Base-by-base conservation (phyloP, 2,329 filamentous ascomycete genomes). In the Penicillium sp. region DNA sequence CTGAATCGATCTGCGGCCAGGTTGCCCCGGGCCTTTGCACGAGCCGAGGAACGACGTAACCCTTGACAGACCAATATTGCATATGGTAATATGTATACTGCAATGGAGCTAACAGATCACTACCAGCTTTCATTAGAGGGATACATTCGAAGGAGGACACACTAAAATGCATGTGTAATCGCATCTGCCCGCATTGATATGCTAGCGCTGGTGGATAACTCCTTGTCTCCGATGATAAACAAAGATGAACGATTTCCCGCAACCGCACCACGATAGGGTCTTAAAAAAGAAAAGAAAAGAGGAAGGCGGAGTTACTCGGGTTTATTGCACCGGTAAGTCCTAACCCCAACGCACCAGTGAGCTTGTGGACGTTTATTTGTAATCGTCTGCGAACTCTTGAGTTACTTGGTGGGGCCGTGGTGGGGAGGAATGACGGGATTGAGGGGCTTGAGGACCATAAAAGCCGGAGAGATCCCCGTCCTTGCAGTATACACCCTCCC, bases 371-470 rank as follows among this genome's bases (percentile, higher is more conserved):
- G 39, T 11, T 44, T 40, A 62, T 62, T 61, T 56, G 54, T 62
- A 61, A 62, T 59, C 56, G n/a, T n/a, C n/a, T n/a, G n/a, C n/a
- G 45, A 40, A 36, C 18, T 16, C n/a, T 10, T 10, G 22, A 6
- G 28, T 25, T 6, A 43, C 40, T 18, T 44, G 40, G 48, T 54
- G 48, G 49, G 49, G 27, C 44, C 48, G 35, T 44, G 46, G 50
- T 55, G 58, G 52, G 52, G 46, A 51, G 44, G 40, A 44, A 63
- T 63, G 60, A 58, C 58, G 58, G 55, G 54, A 60, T 61, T 24
- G 60, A 61, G 52, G 58, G 60, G 57, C 35, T 46, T 28, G 39
- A 28, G 44, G 42, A 50, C 48, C 49, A 58, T 54, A 61, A 63
- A 61, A 57, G 50, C 54, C 43, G 42, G 40, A 30, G 35, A 22